phyloP scores from a whole-genome alignment of 2,329 filamentous ascomycete species.

The Fusarium brachygibbosum region DNA sequence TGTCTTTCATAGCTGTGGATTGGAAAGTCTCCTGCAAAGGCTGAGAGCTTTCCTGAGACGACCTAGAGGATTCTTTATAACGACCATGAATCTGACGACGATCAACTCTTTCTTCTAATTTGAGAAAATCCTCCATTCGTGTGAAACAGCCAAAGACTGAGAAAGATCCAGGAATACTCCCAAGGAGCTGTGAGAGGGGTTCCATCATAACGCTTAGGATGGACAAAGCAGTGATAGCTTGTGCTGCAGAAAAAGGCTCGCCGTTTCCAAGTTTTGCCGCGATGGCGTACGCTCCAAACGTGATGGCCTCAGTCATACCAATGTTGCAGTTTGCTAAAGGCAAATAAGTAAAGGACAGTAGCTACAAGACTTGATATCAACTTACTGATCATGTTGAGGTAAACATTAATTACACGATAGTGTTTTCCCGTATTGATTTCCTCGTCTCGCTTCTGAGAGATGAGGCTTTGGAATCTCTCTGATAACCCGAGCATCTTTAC shows the following conservation, averaged over 20 bases:
- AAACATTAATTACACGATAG: conserved; percentile 47
- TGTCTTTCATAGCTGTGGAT: conserved; percentile 11
- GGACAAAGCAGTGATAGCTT: conserved; percentile 51
- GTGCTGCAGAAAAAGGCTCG: conserved; percentile 48
- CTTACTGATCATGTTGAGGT: conserved; percentile 49
- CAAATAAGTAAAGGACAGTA: background rate
- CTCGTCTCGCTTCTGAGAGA: conserved; percentile 46
- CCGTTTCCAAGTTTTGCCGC: conserved; percentile 45
- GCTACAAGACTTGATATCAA: background rate
- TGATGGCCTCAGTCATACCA: conserved; percentile 49
- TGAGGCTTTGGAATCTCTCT: conserved; percentile 45
- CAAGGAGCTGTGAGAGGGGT: conserved; percentile 46
- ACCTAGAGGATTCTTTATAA: background rate
- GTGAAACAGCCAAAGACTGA: conserved; percentile 51
- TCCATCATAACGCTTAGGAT: conserved; percentile 51
- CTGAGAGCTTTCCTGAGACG: background rate
- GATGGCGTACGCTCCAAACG: conserved; percentile 52
- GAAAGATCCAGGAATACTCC: conserved; percentile 47
- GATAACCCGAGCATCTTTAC: conserved; percentile 54
- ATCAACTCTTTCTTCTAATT: conserved; percentile 46
- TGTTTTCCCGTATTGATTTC: conserved; percentile 48
- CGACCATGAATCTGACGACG: conserved; percentile 31
- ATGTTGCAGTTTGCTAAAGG: conserved; percentile 46
- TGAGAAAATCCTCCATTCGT: conserved; percentile 51
- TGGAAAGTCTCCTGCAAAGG: conserved; percentile 22